Evolutionary conservation across 2,329 filamentous ascomycete species (phyloP), one percentile per base, ranked within the genome.

Genomic region (Arthrinium phaeospermum): DNA sequence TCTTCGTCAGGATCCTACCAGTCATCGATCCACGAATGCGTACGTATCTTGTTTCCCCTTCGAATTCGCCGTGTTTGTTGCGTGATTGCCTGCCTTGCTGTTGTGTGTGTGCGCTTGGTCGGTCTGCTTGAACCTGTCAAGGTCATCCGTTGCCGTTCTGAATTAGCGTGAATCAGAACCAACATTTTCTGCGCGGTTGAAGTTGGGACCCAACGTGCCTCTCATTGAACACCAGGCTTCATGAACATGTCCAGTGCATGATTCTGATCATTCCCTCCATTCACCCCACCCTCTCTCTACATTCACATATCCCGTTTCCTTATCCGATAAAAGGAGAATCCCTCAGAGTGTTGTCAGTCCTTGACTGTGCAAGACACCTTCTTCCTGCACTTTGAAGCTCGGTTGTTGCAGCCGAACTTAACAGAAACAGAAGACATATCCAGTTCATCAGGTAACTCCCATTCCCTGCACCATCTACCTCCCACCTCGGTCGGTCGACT

Each of bases 11-110:
- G 88, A 92, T 77, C 87, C 90, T n/a, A 91, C 91, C 47, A 91
- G 91, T 77, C 92, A 93, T 79, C 89, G 93, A 71, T 90, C 92
- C 68, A 91, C 90, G 69, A 93, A 94, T 81, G 90, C 92, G 94
- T 96, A 90, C 91, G 94, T 95, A 67, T 64, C 34, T 64, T 41
- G 34, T 37, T 41, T 41, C 69, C 45, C 37, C 30, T 73, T 77
- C 57, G 67, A 19, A n/a, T 47, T 24, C 5, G 34, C n/a, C 22
- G 37, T 41, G 34, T n/a, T 64, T 41, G 51, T 64, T 24, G 10
- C 3, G 16, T 69, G n/a, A 49, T 24, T 13, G 67, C 49, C 8
- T 37, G 37, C 22, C 13, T 69, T 37, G 44, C 30, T 34, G 10
- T 49, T 49, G 37, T 22, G 67, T 41, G 19, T 47, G n/a, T 34